These are phyloP conservation scores for Galium porrigens DNA, from an alignment of 305 asterid species.

Conservation along the genomic window DNA sequence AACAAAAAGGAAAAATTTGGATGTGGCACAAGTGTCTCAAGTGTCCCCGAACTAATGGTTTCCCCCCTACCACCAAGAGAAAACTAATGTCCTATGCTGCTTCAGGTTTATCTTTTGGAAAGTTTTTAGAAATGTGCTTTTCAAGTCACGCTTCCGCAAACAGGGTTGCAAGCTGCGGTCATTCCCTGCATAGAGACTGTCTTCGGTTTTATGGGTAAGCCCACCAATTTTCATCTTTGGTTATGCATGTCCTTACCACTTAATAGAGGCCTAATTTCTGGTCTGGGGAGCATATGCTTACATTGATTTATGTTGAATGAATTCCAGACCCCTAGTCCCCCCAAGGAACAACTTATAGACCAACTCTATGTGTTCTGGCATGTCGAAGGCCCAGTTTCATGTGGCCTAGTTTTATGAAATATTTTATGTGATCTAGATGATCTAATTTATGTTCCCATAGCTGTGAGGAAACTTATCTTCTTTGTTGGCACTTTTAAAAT, in stretches of 20 bases:
- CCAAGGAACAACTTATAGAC: neutral
- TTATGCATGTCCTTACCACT: neutral
- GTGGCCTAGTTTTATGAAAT: neutral
- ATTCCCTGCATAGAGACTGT: slow-evolving; percentile 74
- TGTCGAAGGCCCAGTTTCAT: neutral
- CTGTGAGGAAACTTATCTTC: neutral
- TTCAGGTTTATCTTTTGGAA: slow-evolving; percentile 74
- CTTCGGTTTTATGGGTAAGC: slow-evolving; percentile 75
- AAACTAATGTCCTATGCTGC: slow-evolving; percentile 80
- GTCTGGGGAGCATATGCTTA: neutral
- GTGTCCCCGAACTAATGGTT: slow-evolving; percentile 60
- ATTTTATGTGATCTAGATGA: neutral
- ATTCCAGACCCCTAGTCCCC: neutral
- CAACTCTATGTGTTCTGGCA: neutral
- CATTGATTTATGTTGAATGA: neutral
- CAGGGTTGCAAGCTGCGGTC: slow-evolving; percentile 82
- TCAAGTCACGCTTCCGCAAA: slow-evolving; percentile 82
- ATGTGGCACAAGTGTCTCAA: slow-evolving; percentile 86
- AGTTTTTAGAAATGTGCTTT: slow-evolving; percentile 74
- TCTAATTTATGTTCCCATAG: neutral
- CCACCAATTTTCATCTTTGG: neutral
- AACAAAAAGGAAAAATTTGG: slow-evolving; percentile 62
- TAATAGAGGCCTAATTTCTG: neutral
- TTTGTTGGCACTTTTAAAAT: neutral
- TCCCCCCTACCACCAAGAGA: slow-evolving; percentile 60